Evolutionary conservation across 148 eudicot species (phyloP).

Genomic region (Talinum fruticosum): DNA sequence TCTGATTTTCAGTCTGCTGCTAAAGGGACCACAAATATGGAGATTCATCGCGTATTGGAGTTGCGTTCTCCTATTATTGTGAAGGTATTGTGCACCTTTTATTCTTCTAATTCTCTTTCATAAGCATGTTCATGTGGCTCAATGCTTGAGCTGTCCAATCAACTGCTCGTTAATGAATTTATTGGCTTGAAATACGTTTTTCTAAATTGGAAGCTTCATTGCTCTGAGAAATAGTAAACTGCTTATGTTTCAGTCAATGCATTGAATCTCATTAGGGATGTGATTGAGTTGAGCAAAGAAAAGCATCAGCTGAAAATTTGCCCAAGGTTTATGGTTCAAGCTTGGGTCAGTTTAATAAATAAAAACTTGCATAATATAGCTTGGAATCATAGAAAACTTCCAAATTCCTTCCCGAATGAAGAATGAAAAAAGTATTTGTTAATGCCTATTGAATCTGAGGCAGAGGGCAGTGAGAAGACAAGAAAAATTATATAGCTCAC

Average conservation of each 20-base stretch:
- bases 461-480: not conserved
- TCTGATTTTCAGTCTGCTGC: slow-evolving; percentile 81
- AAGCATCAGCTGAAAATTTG: not conserved
- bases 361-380: not conserved
- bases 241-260: not conserved
- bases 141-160: not conserved
- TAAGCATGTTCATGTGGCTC: not conserved
- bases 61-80: slow-evolving; percentile 91
- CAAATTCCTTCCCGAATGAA: not conserved
- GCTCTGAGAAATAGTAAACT: not conserved
- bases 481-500: not conserved
- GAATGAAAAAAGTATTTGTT: too few species aligned
- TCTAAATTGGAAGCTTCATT: not conserved
- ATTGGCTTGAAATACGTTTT: not conserved
- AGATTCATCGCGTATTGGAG: slow-evolving; percentile 85
- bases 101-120: not conserved
- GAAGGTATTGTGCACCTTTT: slow-evolving; percentile 46
- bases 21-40: slow-evolving; percentile 77
- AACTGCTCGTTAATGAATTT: not conserved
- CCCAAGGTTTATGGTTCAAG: not conserved
- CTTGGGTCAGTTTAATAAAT: not conserved
- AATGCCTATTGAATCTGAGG: not conserved
- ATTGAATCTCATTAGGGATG: not conserved
- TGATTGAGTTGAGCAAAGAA: not conserved
- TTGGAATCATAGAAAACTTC: not conserved